Evolutionary conservation across 805 yeast genomes (phyloP).

Genomic region (Tanozyma kutaoensis): DNA sequence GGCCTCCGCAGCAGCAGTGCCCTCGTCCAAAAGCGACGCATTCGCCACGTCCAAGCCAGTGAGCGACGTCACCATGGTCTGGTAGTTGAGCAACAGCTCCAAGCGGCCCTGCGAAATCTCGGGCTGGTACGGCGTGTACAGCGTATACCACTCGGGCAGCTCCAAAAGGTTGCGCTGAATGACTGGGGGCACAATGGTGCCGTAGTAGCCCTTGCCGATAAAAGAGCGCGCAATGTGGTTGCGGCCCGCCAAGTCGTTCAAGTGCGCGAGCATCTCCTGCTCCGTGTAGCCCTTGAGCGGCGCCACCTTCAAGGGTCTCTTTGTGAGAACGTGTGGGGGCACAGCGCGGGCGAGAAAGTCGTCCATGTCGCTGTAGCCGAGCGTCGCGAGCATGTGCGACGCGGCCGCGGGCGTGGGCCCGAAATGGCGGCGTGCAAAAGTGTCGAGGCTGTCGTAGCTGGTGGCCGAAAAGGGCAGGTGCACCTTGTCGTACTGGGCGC

Average conservation of each 20-base stretch:
- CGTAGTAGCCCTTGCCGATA: constrained; percentile 92
- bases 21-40: constrained; percentile 91
- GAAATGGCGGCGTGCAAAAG: constrained; percentile 81
- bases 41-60: constrained; percentile 94
- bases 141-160: constrained; percentile 97
- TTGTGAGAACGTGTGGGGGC: constrained; percentile 62
- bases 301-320: constrained; percentile 50
- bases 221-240: constrained; percentile 63
- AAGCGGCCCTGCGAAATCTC: constrained; percentile 95
- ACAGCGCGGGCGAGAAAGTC: constrained; percentile 62
- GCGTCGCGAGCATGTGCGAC: constrained; percentile 44
- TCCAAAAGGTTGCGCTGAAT: constrained; percentile 87
- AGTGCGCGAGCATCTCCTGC: constrained; percentile 59
- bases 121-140: constrained; percentile 97
- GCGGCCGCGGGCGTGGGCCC: constrained; percentile 67
- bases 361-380: constrained; percentile 57
- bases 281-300: constrained; percentile 75
- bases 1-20: constrained; percentile 96
- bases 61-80: constrained; percentile 80
- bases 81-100: constrained; percentile 81
- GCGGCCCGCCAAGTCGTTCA: constrained; percentile 57
- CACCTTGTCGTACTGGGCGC: constrained; percentile 34
- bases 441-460: constrained; percentile 40
- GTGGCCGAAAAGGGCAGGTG: constrained; percentile 25
- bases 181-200: constrained; percentile 82